Evolutionary conservation across 139 green algal genomes (phyloP), one percentile per base, ranked within the genome.

Genomic region (Coccomyxa sp.): DNA sequence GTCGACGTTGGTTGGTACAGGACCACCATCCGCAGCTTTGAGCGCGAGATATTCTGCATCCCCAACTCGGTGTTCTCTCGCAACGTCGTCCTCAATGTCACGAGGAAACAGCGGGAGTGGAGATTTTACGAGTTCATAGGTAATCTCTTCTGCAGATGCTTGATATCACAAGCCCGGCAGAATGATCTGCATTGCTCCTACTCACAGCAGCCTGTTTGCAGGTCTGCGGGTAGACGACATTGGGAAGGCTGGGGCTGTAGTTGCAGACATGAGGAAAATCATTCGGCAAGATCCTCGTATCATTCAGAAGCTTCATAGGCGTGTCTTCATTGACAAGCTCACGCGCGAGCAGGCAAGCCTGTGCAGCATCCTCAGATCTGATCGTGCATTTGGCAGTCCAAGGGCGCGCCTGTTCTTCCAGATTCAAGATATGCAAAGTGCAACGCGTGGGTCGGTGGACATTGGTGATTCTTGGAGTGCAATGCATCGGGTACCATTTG

Each of bases 1-100:
- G 54, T 95, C 29, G 93, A 98, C 74, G 92, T 98, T 14, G 94
- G 94, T 8, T 98, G 94, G 94, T 97, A 97, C 88, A 83, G 92
- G 41, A 97, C 92, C 36, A 91, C 84, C 77, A 93, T 95, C 77
- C 83, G 92, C 33, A 94, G 88, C 33, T 96, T 96, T 82, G 92
- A 95, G 87, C 85, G 92, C 8, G 89, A 93, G 74, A 87, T 92
- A 74, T 92, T 82, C 83, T 84, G 70, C 69, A 91, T 90, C 79
- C 87, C 87, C 37, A 91, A 90, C 75, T 90, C 87, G 6, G 91
- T 98, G 4, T 98, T 98, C 84, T 93, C 87, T 10, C 91, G 93
- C 76, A 94, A 92, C 79, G 93, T 95, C 58, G 94, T 98, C 79
- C 90, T 98, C 50, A 98, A 98, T 79, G 85, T 97, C 75, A 96